Evolutionary conservation across 2,329 filamentous ascomycete genomes (phyloP), one percentile per base, ranked within the genome.

Genomic region (Chalara sp.): DNA sequence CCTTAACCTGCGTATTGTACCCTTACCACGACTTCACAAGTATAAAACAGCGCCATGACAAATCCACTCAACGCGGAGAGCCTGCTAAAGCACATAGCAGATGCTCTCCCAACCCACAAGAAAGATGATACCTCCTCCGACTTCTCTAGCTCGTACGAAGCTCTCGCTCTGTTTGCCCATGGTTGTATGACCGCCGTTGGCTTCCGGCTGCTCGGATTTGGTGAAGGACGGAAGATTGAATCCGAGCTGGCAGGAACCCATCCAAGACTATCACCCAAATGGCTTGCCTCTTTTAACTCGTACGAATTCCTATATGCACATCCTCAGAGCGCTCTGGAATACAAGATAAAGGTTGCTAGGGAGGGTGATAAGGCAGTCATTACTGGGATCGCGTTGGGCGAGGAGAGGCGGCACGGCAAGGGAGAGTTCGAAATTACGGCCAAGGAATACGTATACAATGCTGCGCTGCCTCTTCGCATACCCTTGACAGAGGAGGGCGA

Each of bases 221-320:
- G 85, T 45, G 89, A 97, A 68, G 89, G 92, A 48, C 81, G 90
- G 64, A 80, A 75, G 45, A 80, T 87, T 57, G 79, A 84, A 64
- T 66, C 76, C 32, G 72, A 80, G 63, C 81, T 81, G 61, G 72
- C 77, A 50, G 66, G 74, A 44, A 69, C 80, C 44, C 76, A 80
- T 7, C 80, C 79, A 6, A 76, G 83, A 32, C 76, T 97, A 2
- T 88, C 89, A 0, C 52, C 77, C 12, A 79, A 83, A 70, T 97
- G 93, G 93, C 96, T 96, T 68, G 73, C 81, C 10, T 79, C 80
- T 21, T 77, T 78, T 52, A 80, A 80, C 54, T 82, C 83, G 11
- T 86, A 89, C 65, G 81, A 85, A 50, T 96, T 97, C 68, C 81
- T 90, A 56, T 97, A 97, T 71, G 81, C 83, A 4, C 91, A 96